Conservation (phyloP, 306 rosid species). For the Notholithocarpus densiflorus region DNA sequence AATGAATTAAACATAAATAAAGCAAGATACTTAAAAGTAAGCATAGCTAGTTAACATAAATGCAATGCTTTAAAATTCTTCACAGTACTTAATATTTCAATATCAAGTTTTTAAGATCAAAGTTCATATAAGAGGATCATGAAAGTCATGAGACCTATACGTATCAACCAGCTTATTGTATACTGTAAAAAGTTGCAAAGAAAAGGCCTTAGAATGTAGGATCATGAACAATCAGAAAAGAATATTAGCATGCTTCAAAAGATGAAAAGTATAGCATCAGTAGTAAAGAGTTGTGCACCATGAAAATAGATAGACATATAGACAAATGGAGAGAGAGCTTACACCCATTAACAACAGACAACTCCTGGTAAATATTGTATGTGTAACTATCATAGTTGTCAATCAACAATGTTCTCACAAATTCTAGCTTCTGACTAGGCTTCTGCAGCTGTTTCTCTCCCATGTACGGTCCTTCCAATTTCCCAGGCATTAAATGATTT, state of each 20-base stretch:
- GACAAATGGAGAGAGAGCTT: constrained; percentile 25
- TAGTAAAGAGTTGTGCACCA: neutral
- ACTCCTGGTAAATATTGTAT: constrained; percentile 92
- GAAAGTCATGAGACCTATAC: neutral
- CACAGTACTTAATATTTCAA: too few species aligned
- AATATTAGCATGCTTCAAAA: neutral
- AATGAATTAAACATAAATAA: too few species aligned
- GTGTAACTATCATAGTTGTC: constrained; percentile 99
- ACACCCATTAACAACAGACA: constrained; percentile 87
- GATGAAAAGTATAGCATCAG: neutral
- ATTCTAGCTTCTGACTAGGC: constrained; percentile 46
- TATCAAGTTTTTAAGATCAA: neutral
- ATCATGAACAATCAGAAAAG: neutral
- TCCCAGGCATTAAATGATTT: constrained; percentile 48
- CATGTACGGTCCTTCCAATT: constrained; percentile 45
- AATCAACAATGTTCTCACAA: constrained; percentile 84
- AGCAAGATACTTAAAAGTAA: too few species aligned
- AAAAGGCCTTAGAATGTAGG: neutral
- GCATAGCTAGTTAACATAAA: too few species aligned
- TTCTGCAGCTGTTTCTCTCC: constrained; percentile 33
- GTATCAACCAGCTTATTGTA: neutral
- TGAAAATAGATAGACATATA: neutral
- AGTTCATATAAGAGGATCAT: neutral
- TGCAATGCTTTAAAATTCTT: too few species aligned
- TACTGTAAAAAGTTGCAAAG: neutral